phyloP scores from a whole-genome alignment of 108 stramenopile genomes.

The Cyclotella baltica region DNA sequence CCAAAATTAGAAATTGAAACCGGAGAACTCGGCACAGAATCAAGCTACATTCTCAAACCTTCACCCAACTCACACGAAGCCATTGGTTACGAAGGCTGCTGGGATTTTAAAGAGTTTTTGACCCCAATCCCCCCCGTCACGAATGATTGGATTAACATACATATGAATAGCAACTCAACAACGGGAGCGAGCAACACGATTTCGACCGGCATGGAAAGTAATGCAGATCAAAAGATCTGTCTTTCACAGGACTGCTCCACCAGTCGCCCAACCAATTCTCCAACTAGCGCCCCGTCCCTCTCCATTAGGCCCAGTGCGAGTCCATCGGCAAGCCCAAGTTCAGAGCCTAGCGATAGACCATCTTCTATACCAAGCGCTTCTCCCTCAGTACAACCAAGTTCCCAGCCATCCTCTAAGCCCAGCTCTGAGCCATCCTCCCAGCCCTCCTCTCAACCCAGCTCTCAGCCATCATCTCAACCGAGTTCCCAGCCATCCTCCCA shows the following conservation, averaged over 20 bases:
- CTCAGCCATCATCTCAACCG: too few relatives aligned
- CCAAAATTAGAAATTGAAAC: not conserved
- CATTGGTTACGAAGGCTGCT: conserved; percentile 8
- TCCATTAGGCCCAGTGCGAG: too few relatives aligned
- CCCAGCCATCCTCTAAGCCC: too few relatives aligned
- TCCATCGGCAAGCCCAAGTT: too few relatives aligned
- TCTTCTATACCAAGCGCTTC: too few relatives aligned
- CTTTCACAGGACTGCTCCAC: not conserved
- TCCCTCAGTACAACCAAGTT: too few relatives aligned
- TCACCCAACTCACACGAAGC: not conserved
- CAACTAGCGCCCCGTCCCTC: not conserved
- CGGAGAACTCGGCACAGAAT: not conserved
- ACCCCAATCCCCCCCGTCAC: not conserved
- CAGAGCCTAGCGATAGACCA: too few relatives aligned
- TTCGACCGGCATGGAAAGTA: not conserved
- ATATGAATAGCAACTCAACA: not conserved
- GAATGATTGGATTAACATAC: not conserved
- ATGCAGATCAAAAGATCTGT: conserved; percentile 2
- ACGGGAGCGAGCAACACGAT: not conserved
- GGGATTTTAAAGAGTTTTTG: not conserved
- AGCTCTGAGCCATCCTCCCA: too few relatives aligned
- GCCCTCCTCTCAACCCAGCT: too few relatives aligned
- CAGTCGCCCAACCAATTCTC: not conserved
- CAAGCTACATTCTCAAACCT: conserved; percentile 1
- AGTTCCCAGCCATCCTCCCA: too few relatives aligned